Percentiles rank a stretch among this genome's conserved stretches.
These are phyloP conservation scores for Kwoniella botswanensis DNA, from an alignment of 768 basidiomycete species.

Conservation along the genomic window DNA sequence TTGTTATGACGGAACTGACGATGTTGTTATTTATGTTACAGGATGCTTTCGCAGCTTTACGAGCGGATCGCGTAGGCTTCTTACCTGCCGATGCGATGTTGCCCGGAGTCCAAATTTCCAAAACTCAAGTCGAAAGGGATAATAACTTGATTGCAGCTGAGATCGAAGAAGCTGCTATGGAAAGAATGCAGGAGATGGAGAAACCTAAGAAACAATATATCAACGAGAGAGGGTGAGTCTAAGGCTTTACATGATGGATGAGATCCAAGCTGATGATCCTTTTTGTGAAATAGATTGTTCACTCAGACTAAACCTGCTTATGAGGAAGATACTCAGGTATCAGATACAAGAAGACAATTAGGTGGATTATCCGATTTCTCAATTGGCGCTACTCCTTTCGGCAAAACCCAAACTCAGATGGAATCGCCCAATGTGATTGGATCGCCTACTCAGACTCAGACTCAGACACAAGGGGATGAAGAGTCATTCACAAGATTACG, in stretches of 20 bases:
- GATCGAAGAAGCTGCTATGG: slow-evolving; percentile 34
- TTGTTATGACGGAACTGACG: no score
- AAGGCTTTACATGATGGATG: background rate
- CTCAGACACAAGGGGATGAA: background rate
- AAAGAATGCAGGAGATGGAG: slow-evolving; percentile 20
- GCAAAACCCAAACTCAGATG: slow-evolving; percentile 19
- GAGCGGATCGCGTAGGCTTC: slow-evolving; percentile 22
- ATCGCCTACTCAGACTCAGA: slow-evolving; percentile 34
- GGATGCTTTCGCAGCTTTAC: slow-evolving; percentile 36
- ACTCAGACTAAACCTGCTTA: slow-evolving; percentile 52
- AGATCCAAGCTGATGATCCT: background rate
- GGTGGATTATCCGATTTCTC: slow-evolving; percentile 18
- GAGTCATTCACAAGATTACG: slow-evolving; percentile 17
- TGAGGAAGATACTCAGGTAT: slow-evolving; percentile 14
- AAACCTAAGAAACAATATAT: slow-evolving; percentile 42
- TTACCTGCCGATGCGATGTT: slow-evolving; percentile 43
- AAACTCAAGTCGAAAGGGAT: slow-evolving; percentile 47
- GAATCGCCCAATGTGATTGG: background rate
- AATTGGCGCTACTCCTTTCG: slow-evolving; percentile 11
- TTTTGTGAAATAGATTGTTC: slow-evolving; percentile 39
- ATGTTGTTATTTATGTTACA: background rate
- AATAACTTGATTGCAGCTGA: slow-evolving; percentile 49
- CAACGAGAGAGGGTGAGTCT: slow-evolving; percentile 50
- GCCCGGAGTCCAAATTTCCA: slow-evolving; percentile 42
- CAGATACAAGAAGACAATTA: background rate